Base-by-base conservation (phyloP, 75 land plant genomes). In the Selaginella tamariscina region DNA sequence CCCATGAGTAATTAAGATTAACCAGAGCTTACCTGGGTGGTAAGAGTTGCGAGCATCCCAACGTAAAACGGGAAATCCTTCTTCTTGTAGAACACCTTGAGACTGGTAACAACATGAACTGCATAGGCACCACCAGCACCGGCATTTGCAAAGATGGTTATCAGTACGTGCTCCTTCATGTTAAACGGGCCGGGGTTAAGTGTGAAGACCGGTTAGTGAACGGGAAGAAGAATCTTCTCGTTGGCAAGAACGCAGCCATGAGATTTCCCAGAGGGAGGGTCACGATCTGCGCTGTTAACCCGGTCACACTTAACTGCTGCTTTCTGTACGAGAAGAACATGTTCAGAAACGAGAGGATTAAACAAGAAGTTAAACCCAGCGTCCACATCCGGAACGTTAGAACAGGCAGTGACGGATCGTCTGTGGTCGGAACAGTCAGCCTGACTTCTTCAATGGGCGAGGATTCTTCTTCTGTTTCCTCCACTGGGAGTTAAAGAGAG, bases 141-240 rank as follows among this genome's bases (percentile, higher is more conserved):
- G 22, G 81, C 64, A 56, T 72, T 76, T 27, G 86, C 86, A 24
- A 85, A 72, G 23, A 85, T 83, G 33, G 86, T 77, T 31, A 81
- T 81, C 27, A 83, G 73, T 0, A 78, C 83, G 71, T 86, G 88
- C 67, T 86, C 88, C 65, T 85, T 85, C 33, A 85, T 0, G 39
- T 76, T 83, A 71, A 85, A 86, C 1, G 88, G 88, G 27, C 89
- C 86, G 0, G 89, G 89, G 54, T 86, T 86, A 32, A 86, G 66
- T 9, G 83, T 67, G 54, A 86, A 85, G 11, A 32, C 54, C 62
- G 64, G 70, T 22, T 55, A 72, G 0, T 24, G 33, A 0, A 65
- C 67, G 30, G 62, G 60, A 0, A 64, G 11, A 5, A 39, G 49
- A 15, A 39, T 39, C 49, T 39, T 39, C 15, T 39, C 5, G 49